A percentile compares a stretch with the other conserved stretches of the same genome.
Conservation (phyloP, 2,329 filamentous ascomycete species). For the Aspergillus sojae region DNA sequence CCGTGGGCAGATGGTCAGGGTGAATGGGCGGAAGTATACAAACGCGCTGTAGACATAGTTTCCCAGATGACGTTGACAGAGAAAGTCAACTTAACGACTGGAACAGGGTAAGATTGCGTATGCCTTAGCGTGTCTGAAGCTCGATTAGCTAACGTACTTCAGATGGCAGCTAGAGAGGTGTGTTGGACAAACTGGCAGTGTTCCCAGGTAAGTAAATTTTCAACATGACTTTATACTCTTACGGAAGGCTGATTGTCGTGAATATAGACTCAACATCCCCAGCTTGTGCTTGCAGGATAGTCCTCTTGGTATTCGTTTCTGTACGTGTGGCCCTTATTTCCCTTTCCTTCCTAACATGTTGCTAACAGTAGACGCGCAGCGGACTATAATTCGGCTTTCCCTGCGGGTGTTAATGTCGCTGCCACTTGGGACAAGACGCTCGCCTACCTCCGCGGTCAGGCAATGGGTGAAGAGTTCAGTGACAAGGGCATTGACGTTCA, state of each 20-base stretch:
- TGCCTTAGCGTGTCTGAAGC: not conserved
- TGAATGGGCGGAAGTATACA: slow-evolving; percentile 75
- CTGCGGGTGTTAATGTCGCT: slow-evolving; percentile 75
- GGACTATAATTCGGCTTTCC: slow-evolving; percentile 82
- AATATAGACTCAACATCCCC: slow-evolving; percentile 56
- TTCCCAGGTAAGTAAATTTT: slow-evolving; percentile 41
- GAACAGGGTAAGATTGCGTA: slow-evolving; percentile 67
- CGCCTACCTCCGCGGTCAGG: slow-evolving; percentile 68
- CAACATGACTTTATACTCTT: slow-evolving; percentile 9
- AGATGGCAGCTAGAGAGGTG: slow-evolving; percentile 72
- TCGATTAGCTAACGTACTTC: slow-evolving; percentile 6
- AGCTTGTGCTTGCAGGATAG: slow-evolving; percentile 85
- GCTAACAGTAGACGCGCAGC: slow-evolving; percentile 39
- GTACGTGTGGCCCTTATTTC: slow-evolving; percentile 36
- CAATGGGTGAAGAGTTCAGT: slow-evolving; percentile 75
- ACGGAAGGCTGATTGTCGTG: not conserved
- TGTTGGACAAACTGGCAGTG: slow-evolving; percentile 68
- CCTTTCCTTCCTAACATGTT: not conserved
- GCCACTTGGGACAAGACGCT: slow-evolving; percentile 79
- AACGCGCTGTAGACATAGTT: slow-evolving; percentile 76
- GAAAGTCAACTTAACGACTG: slow-evolving; percentile 94
- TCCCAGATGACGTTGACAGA: slow-evolving; percentile 80
- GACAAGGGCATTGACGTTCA: slow-evolving; percentile 75
- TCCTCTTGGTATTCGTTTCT: slow-evolving; percentile 75
- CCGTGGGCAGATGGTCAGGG: slow-evolving; percentile 81